Conservation (phyloP, 1,284 basidiomycete species). For the Volvariella volvacea region DNA sequence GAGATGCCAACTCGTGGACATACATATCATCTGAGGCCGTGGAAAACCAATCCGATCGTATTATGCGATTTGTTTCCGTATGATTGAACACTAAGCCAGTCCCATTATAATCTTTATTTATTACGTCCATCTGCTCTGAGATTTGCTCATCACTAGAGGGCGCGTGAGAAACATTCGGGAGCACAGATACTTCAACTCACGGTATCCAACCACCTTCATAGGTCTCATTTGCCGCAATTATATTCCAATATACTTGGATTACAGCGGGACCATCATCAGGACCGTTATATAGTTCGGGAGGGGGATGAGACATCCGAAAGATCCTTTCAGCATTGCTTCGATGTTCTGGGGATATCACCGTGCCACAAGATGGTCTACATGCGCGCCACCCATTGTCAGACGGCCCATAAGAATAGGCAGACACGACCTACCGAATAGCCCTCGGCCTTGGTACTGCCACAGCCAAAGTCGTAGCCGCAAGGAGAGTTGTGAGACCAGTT, state of each 20-base stretch:
- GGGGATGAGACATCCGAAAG: too few relatives aligned
- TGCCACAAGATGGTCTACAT: too few relatives aligned
- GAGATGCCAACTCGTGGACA: neutral
- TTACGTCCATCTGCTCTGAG: neutral
- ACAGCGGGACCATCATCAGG: neutral
- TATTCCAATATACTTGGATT: conserved; percentile 6
- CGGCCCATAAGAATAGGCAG: too few relatives aligned
- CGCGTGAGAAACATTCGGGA: neutral
- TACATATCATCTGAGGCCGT: neutral
- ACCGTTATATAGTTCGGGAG: too few relatives aligned
- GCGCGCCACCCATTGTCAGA: too few relatives aligned
- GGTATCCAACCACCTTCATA: conserved; percentile 6
- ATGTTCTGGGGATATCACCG: too few relatives aligned
- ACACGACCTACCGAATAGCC: too few relatives aligned
- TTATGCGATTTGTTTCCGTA: neutral
- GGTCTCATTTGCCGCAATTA: conserved; percentile 4
- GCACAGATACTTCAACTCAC: too few relatives aligned
- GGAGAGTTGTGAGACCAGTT: too few relatives aligned
- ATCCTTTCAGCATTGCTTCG: too few relatives aligned
- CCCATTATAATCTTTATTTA: neutral
- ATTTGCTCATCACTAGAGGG: neutral
- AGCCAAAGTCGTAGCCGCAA: too few relatives aligned
- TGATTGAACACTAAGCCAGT: neutral
- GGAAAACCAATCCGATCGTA: neutral
- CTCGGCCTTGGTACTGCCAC: too few relatives aligned